These are phyloP conservation scores for Ceratocystis colombiana DNA, from an alignment of 2,329 filamentous ascomycete genomes.

Conservation along the genomic window DNA sequence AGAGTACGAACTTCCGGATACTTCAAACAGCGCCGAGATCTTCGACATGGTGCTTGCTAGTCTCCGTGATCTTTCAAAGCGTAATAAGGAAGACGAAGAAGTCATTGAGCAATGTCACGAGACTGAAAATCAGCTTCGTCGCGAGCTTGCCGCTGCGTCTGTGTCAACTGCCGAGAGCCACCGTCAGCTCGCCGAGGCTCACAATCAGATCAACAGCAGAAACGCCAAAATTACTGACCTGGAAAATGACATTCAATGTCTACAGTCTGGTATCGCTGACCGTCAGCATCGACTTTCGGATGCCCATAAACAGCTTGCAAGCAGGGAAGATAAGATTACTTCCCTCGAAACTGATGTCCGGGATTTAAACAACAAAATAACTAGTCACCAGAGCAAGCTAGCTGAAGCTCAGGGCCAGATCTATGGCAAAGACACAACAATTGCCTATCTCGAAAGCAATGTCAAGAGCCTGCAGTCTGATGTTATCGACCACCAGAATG, in stretches of 20 bases:
- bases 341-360: conserved; percentile 43
- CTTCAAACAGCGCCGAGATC: conserved; percentile 44
- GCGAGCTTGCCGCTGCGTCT: conserved; percentile 46
- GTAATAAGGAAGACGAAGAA: conserved; percentile 42
- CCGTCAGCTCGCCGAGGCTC: conserved; percentile 35
- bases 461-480: conserved; percentile 41
- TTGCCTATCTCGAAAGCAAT: conserved; percentile 41
- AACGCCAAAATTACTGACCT: conserved; percentile 39
- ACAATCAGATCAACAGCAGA: conserved; percentile 33
- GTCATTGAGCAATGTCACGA: conserved; percentile 51
- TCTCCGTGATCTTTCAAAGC: conserved; percentile 41
- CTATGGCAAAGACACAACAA: conserved; percentile 33
- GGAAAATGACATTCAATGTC: conserved; percentile 41
- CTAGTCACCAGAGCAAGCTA: conserved; percentile 38
- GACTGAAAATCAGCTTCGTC: conserved; percentile 45
- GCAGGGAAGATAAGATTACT: conserved; percentile 35
- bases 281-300: conserved; percentile 37
- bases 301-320: conserved; percentile 32
- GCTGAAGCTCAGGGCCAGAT: conserved; percentile 32
- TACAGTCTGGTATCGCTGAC: conserved; percentile 41
- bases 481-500: conserved; percentile 40
- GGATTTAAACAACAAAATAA: conserved; percentile 42
- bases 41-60: conserved; percentile 45
- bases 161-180: conserved; percentile 42
- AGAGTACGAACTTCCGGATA: conserved; percentile 45